Percentiles rank a stretch among this genome's conserved stretches.
phyloP scores from a whole-genome alignment of 208 protist genomes.

The Crithidia bombi region DNA sequence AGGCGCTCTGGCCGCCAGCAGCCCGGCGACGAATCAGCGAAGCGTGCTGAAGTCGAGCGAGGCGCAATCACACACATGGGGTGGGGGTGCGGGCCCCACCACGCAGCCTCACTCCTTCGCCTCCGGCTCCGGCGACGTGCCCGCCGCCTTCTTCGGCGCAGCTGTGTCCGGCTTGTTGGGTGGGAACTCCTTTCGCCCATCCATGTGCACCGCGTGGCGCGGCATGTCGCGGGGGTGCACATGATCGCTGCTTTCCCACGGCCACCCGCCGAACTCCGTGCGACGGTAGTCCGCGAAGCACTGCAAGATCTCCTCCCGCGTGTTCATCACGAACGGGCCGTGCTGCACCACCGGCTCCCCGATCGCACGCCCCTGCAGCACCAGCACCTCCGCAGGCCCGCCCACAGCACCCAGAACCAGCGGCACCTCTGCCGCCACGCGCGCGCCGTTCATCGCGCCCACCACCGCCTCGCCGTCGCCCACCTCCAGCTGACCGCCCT shows the following conservation, averaged over 20 bases:
- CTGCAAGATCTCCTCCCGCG: slow-evolving; percentile 86
- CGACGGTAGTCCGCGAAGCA: slow-evolving; percentile 81
- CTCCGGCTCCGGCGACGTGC: not conserved
- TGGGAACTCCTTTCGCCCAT: slow-evolving; percentile 41
- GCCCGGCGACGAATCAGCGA: too few relatives aligned
- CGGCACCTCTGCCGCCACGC: slow-evolving; percentile 26
- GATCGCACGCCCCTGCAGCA: slow-evolving; percentile 69
- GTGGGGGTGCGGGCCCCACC: too few relatives aligned
- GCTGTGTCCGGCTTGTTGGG: slow-evolving; percentile 21
- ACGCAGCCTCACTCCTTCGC: too few relatives aligned
- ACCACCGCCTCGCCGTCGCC: slow-evolving; percentile 23
- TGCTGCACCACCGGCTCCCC: slow-evolving; percentile 90
- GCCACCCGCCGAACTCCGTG: slow-evolving; percentile 69
- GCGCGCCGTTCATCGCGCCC: slow-evolving; percentile 31
- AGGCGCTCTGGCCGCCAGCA: too few relatives aligned
- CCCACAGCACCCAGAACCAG: slow-evolving; percentile 33
- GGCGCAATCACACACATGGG: too few relatives aligned
- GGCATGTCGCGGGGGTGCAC: slow-evolving; percentile 41
- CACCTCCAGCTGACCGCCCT: slow-evolving; percentile 29
- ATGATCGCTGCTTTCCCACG: slow-evolving; percentile 53
- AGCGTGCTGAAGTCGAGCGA: too few relatives aligned
- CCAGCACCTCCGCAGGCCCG: slow-evolving; percentile 41
- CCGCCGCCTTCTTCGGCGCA: not conserved
- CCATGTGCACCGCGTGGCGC: slow-evolving; percentile 48
- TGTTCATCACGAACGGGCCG: slow-evolving; percentile 96